Evolutionary conservation across 73 alveolate species (phyloP), one percentile per base, ranked within the genome.

Genomic region (Tetrahymena elliotti): DNA sequence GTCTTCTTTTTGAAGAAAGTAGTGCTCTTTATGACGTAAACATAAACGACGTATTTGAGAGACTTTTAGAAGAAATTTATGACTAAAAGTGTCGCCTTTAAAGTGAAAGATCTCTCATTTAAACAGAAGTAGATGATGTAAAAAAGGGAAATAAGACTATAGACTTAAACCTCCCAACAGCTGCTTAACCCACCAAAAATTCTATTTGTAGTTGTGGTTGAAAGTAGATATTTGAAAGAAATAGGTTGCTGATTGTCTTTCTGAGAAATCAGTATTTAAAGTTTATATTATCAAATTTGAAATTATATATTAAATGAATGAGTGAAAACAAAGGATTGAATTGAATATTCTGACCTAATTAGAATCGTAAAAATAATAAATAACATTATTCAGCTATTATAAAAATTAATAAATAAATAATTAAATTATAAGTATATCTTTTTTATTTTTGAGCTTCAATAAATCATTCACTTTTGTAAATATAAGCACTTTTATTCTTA

Each of bases 1-100:
- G 96, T 24, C 82, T 96, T 93, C 93, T 93, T 38, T 97, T 97
- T 93, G 96, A 94, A 94, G 99, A 97, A 93, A 96, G 98, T 22
- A 93, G 97, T 40, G 99, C 99, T 53, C 93, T 93, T 18, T 94
- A 95, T 54, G 96, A 94, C 39, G 93, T 84, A 54, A 94, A 94
- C 53, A 93, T 96, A 83, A 93, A 93, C 31, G 37, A 93, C 83
- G 93, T 93, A 47, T 95, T 95, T 83, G 97, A 95, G 83, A 41
- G 93, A 95, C 38, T 95, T 11, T 84, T 95, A 31, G 94, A 95
- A 93, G 96, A 94, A 52, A 95, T 22, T 88, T n/a, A 35, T 34
- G 36, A 33, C 38, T 36, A 35, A 40, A 38, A 38, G 93, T 94
- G 38, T 82, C 53, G 38, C 24, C 22, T 39, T 83, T 83, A 93